phyloP scores from a whole-genome alignment of 2,329 filamentous ascomycete species.

The Botryosphaeria dothidea region DNA sequence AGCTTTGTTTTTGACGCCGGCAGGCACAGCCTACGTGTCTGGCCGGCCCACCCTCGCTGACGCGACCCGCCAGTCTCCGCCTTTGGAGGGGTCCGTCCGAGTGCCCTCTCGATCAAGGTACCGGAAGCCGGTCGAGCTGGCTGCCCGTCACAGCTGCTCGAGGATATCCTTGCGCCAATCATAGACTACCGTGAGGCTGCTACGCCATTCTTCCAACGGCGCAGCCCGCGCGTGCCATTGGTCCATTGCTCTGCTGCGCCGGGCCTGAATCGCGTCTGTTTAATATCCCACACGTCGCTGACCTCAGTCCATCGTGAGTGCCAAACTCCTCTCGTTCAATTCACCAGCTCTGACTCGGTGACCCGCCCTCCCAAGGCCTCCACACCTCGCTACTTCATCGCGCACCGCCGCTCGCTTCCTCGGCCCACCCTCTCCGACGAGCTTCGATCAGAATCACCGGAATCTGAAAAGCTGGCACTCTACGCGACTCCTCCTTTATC shows the following conservation, averaged over 20 bases:
- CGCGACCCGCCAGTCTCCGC: slow-evolving; percentile 31
- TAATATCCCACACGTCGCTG: slow-evolving; percentile 36
- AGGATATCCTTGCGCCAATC: slow-evolving; percentile 38
- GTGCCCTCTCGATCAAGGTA: slow-evolving; percentile 26
- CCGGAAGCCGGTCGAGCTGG: slow-evolving; percentile 26
- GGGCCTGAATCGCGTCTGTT: slow-evolving; percentile 30
- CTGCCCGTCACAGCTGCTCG: slow-evolving; percentile 37
- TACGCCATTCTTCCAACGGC: slow-evolving; percentile 34
- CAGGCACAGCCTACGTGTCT: slow-evolving; percentile 31
- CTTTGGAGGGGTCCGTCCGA: slow-evolving; percentile 37
- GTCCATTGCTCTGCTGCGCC: slow-evolving; percentile 35
- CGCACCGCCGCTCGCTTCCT: slow-evolving; percentile 17
- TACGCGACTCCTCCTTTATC: slow-evolving; percentile 64
- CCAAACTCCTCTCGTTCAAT: slow-evolving; percentile 22
- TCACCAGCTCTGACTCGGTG: slow-evolving; percentile 21
- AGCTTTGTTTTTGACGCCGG: slow-evolving; percentile 28
- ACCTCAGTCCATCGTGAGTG: slow-evolving; percentile 32
- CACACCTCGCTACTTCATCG: slow-evolving; percentile 9
- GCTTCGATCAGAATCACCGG: slow-evolving; percentile 22
- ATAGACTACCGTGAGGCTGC: slow-evolving; percentile 36
- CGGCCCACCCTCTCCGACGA: slow-evolving; percentile 12
- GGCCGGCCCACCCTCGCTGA: slow-evolving; percentile 29
- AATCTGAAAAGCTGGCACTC: slow-evolving; percentile 63
- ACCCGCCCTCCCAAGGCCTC: slow-evolving; percentile 13
- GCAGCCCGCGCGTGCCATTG: slow-evolving; percentile 29